phyloP scores from a whole-genome alignment of 164 flowering plant genomes.

The Liriodendron chinense region DNA sequence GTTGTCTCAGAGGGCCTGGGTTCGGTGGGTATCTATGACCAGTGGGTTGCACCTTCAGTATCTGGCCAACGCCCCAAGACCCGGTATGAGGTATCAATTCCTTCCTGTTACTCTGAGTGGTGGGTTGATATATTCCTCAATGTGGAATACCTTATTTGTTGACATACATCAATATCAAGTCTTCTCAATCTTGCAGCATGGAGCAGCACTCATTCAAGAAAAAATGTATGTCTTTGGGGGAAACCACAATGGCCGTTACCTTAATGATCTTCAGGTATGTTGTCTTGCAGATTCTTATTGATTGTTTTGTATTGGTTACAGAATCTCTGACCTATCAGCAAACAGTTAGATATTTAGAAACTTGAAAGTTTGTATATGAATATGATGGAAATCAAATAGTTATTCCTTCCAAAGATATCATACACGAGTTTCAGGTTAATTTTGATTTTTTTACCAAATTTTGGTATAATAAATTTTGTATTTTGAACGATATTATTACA shows the following conservation, averaged over 20 bases:
- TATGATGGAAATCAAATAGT: too few relatives aligned
- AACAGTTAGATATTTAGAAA: not conserved
- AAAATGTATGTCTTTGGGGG: conserved; percentile 97
- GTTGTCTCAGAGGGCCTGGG: conserved; percentile 73
- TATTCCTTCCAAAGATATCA: too few relatives aligned
- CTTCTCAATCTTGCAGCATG: conserved; percentile 59
- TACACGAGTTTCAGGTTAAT: too few relatives aligned
- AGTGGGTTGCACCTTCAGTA: conserved; percentile 80
- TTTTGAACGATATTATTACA: too few relatives aligned
- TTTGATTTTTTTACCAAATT: too few relatives aligned
- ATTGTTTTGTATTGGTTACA: not conserved
- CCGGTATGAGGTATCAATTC: conserved; percentile 80
- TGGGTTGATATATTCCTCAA: not conserved
- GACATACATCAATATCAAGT: not conserved
- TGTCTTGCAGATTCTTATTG: not conserved
- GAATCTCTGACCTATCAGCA: not conserved
- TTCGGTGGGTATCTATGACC: conserved; percentile 77
- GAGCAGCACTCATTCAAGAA: conserved; percentile 83
- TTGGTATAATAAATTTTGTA: too few relatives aligned
- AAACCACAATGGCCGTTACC: conserved; percentile 98
- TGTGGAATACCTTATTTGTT: not conserved
- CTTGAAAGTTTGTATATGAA: not conserved
- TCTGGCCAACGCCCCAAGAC: conserved; percentile 86
- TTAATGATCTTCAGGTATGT: conserved; percentile 91
- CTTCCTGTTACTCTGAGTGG: conserved; percentile 1